Base-by-base conservation (phyloP, 495 filamentous ascomycete species). In the Lophiostoma macrostomum region DNA sequence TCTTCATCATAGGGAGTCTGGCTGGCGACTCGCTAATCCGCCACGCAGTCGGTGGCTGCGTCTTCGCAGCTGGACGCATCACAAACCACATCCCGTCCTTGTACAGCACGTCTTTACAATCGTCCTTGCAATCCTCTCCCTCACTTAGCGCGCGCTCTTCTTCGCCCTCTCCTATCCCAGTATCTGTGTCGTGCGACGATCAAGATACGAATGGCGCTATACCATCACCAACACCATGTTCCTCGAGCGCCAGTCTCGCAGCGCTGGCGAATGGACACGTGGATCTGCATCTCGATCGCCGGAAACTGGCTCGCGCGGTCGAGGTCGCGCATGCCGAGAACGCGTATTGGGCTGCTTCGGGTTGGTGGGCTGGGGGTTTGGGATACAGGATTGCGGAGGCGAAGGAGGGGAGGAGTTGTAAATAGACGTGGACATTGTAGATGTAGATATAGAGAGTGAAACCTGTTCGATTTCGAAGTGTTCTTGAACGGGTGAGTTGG, bases 1-100 rank as follows among this genome's bases (percentile, higher is more conserved):
- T 84, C n/a, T 84, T 80, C 60, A 75, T 79, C 32, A 77, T 83
- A 29, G 82, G 82, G 8, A 85, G 82, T 44, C 57, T 86, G 43
- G 81, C 80, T 0, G 82, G 82, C 1, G 82, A 86, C 59, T 83
- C 80, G 4, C 71, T 86, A 2, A 76, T 86, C 25, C 74, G 83
- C 1, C 85, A 83, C 58, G 78, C 80, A 0, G 78, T 82, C 22
- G 82, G 82, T 1, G 75, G 83, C 10, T 83, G 82, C 56, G 74
- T 77, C 5, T 79, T 76, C 60, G 72, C 77, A 4, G 82, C 82
- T 4, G 73, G 79, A 4, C 76, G 73, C 59, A 72, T 85, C 18
- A 72, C 80, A 30, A 46, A 38, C 10, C 14, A n/a, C 12, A 43
- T 52, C 3, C 37, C 48, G 14, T 38, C 56, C 1, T 34, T 20